Base-by-base conservation (phyloP, 495 filamentous ascomycete species). In the Penicillium odoratum region DNA sequence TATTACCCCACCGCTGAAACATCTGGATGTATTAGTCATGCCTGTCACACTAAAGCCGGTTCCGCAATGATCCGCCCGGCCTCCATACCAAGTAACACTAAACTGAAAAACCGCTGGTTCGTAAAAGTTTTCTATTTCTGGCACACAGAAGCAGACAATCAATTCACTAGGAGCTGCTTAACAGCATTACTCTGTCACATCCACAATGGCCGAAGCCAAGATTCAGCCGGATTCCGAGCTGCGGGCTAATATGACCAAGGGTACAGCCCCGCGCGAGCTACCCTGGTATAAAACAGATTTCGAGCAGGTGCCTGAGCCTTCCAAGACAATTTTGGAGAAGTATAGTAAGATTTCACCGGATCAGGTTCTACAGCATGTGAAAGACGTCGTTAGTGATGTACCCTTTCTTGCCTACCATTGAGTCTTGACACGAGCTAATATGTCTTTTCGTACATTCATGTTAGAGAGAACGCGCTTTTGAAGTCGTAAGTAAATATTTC, bases 311-410 rank as follows among this genome's bases (percentile, higher is more conserved):
- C 47, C 65, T 3, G 61, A 69, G 16, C 60, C 64, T 5, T 63
- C 64, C 1, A 65, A 69, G 44, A 64, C 64, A 3, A 60, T 83
- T 2, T 61, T 85, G 15, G 73, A 74, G 51, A 70, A 74, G 28
- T 81, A 83, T 55, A 80, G 76, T 51, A 64, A 74, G 8, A 77
- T 83, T 21, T 75, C 75, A 16, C 28, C 69, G 0, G 69, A 66
- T 5, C 64, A 79, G 28, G 67, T 83, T 48, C 64, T 81, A 25
- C 56, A 70, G 7, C 81, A 83, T 70, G 69, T 83, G 44, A 71
- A 70, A 15, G 58, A 68, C 36, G 64, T 82, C 52, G 81, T 83
- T 64, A 46, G 70, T 71, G 31, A 21, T 21, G 1, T 21, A 21
- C 21, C 21, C 21, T 21, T 21, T 21, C 21, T 21, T 21, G 21